Conservation (phyloP, 2,329 filamentous ascomycete genomes). For the Ceratocystis albifundus region DNA sequence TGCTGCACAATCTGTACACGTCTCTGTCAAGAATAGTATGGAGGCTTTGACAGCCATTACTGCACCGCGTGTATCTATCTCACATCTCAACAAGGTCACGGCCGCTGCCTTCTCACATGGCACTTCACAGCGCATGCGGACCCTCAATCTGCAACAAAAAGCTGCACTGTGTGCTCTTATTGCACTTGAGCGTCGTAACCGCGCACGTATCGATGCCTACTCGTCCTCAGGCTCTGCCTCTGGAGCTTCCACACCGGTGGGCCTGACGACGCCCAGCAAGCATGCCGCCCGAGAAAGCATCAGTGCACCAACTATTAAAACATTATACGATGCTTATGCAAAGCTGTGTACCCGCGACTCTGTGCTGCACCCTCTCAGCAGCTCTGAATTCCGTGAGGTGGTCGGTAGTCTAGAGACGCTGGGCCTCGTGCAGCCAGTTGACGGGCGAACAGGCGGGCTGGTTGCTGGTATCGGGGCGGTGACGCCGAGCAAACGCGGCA, state of each 20-base stretch:
- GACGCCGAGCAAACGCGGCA: slow-evolving; percentile 60
- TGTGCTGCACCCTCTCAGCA: slow-evolving; percentile 78
- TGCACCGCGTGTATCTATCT: slow-evolving; percentile 78
- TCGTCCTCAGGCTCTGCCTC: background rate
- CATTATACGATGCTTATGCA: slow-evolving; percentile 73
- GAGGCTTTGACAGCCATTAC: slow-evolving; percentile 58
- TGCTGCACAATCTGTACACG: slow-evolving; percentile 35
- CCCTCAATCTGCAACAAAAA: slow-evolving; percentile 91
- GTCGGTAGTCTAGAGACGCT: slow-evolving; percentile 79
- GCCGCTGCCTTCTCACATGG: slow-evolving; percentile 84
- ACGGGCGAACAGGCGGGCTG: slow-evolving; percentile 58
- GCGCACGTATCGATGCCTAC: slow-evolving; percentile 29
- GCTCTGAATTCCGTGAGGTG: slow-evolving; percentile 89
- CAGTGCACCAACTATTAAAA: slow-evolving; percentile 67
- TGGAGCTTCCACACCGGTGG: slow-evolving; percentile 30
- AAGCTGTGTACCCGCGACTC: slow-evolving; percentile 74
- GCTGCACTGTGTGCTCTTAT: slow-evolving; percentile 82
- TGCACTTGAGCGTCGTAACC: slow-evolving; percentile 68
- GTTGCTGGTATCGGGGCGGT: slow-evolving; percentile 37
- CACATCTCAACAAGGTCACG: slow-evolving; percentile 84
- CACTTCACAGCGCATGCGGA: slow-evolving; percentile 68
- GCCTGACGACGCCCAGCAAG: slow-evolving; percentile 49
- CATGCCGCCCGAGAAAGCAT: slow-evolving; percentile 29
- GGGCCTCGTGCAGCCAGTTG: slow-evolving; percentile 61
- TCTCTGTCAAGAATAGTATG: slow-evolving; percentile 44